phyloP scores from a whole-genome alignment of 495 filamentous ascomycete species.

The Penicillium psychrofluorescens region DNA sequence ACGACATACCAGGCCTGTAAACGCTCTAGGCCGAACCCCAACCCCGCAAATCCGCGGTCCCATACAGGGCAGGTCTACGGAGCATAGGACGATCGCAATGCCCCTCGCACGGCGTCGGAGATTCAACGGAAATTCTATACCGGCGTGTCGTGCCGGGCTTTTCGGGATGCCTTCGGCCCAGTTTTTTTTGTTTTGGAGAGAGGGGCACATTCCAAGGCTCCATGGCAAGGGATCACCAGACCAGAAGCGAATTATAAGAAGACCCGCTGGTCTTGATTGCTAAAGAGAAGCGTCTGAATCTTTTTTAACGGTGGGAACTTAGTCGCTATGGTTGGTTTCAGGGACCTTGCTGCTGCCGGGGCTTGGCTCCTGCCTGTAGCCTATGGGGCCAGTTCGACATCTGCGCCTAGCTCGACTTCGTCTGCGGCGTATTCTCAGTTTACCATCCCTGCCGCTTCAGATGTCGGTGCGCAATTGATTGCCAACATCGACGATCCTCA shows the following conservation, averaged over 20 bases:
- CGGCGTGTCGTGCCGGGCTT: conserved; percentile 6
- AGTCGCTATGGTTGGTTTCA: conserved; percentile 22
- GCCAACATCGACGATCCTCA: conserved; percentile 66
- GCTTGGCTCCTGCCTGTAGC: conserved; percentile 22
- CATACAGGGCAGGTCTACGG: too few species aligned
- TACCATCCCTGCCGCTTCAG: conserved; percentile 51
- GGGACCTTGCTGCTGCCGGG: conserved; percentile 14
- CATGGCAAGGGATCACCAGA: background rate
- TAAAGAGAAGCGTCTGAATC: background rate
- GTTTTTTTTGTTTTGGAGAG: too few species aligned
- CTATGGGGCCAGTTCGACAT: conserved; percentile 16
- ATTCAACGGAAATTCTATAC: conserved; percentile 13
- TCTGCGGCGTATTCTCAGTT: conserved; percentile 28
- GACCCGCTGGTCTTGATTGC: background rate
- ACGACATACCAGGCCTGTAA: too few species aligned
- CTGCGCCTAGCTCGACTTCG: conserved; percentile 4
- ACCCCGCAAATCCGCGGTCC: too few species aligned
- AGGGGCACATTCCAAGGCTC: background rate
- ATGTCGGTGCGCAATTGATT: conserved; percentile 50
- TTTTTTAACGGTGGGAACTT: background rate
- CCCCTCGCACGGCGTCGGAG: conserved; percentile 2
- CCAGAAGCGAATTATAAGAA: conserved; percentile 7
- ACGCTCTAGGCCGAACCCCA: too few species aligned
- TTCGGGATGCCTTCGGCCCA: conserved; percentile 7
- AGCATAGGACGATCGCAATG: background rate